phyloP scores from a whole-genome alignment of 1,284 basidiomycete species.

The Heimioporus punctisporus region DNA sequence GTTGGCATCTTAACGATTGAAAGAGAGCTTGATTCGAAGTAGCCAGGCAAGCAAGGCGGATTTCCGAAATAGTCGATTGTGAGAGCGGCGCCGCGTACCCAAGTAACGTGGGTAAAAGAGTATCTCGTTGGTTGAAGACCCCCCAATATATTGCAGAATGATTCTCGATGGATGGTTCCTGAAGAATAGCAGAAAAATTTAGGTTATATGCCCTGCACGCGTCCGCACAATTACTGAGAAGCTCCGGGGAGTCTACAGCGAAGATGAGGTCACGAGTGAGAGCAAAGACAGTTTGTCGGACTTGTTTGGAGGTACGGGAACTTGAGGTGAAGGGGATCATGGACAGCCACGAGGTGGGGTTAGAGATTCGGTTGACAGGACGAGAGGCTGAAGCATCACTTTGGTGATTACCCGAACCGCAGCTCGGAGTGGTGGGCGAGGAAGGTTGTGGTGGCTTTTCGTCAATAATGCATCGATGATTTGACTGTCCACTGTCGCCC shows the following conservation, averaged over 20 bases:
- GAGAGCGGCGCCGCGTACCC: constrained; percentile 53
- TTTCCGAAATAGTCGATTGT: constrained; percentile 50
- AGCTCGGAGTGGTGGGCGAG: not conserved
- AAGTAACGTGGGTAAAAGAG: constrained; percentile 49
- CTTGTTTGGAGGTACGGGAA: constrained; percentile 44
- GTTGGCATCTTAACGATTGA: constrained; percentile 45
- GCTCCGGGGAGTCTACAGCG: constrained; percentile 24
- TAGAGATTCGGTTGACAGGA: not conserved
- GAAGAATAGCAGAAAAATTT: constrained; percentile 49
- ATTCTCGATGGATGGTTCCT: constrained; percentile 63
- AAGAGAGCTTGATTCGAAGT: constrained; percentile 65
- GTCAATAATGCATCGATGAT: constrained; percentile 25
- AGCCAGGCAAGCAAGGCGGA: constrained; percentile 64
- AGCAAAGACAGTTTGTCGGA: constrained; percentile 45
- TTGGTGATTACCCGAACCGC: not conserved
- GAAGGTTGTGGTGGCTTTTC: constrained; percentile 3
- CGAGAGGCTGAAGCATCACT: not conserved
- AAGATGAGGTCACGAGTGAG: constrained; percentile 51
- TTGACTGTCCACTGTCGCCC: not conserved
- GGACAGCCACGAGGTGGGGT: constrained; percentile 24
- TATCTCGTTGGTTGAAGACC: constrained; percentile 50
- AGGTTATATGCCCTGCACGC: constrained; percentile 43
- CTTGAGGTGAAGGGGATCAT: constrained; percentile 18
- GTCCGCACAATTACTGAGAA: constrained; percentile 48
- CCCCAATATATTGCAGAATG: constrained; percentile 73